Evolutionary conservation across 495 filamentous ascomycete species (phyloP).

Genomic region (Filosporella fistucella): DNA sequence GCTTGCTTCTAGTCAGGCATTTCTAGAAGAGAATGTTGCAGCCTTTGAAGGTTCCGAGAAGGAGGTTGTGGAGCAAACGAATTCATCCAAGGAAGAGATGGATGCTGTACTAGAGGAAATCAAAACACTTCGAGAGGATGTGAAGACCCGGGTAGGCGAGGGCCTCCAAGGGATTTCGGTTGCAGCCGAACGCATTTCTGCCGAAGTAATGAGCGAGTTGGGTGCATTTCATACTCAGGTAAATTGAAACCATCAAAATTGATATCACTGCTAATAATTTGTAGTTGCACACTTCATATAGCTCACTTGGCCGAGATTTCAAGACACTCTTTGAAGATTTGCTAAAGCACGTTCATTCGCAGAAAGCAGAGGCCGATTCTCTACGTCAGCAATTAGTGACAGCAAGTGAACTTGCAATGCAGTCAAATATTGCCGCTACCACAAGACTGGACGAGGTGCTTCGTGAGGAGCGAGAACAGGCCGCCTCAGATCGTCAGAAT

Average conservation of each 20-base stretch:
- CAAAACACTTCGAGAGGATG: slow-evolving; percentile 76
- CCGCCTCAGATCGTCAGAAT: slow-evolving; percentile 66
- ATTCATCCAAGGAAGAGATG: slow-evolving; percentile 77
- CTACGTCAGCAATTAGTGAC: slow-evolving; percentile 64
- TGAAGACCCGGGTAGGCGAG: slow-evolving; percentile 80
- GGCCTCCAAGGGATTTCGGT: slow-evolving; percentile 79
- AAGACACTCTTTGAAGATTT: slow-evolving; percentile 80
- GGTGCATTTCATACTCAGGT: slow-evolving; percentile 73
- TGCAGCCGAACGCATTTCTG: slow-evolving; percentile 82
- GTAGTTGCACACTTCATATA: slow-evolving; percentile 78
- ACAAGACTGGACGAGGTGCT: slow-evolving; percentile 65
- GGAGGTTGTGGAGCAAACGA: slow-evolving; percentile 63
- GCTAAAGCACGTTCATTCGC: slow-evolving; percentile 64
- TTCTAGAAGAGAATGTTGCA: slow-evolving; percentile 62
- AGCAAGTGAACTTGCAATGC: slow-evolving; percentile 60
- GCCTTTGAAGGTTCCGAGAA: slow-evolving; percentile 61
- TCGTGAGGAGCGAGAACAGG: slow-evolving; percentile 68
- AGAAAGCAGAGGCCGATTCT: slow-evolving; percentile 70
- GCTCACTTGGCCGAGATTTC: slow-evolving; percentile 83
- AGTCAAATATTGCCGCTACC: slow-evolving; percentile 61
- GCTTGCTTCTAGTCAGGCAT: slow-evolving; percentile 57
- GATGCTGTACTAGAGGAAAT: slow-evolving; percentile 89
- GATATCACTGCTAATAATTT: slow-evolving; percentile 19
- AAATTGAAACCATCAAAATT: slow-evolving; percentile 13
- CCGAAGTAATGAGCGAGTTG: slow-evolving; percentile 86